These are phyloP conservation scores for Musa itinerans DNA, from an alignment of 176 grass and related monocot species.

Conservation along the genomic window DNA sequence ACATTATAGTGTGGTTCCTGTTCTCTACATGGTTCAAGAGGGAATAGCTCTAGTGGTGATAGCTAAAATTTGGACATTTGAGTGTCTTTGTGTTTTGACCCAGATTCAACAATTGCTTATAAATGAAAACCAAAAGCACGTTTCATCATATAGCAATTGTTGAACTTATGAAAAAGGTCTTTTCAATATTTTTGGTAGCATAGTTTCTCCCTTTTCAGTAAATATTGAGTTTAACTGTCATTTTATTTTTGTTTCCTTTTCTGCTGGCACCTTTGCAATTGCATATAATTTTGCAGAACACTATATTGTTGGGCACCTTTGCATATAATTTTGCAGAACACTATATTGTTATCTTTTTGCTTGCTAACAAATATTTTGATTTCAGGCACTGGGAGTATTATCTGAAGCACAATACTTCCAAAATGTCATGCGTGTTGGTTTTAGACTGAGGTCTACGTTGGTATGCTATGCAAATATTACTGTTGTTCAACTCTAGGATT, in stretches of 20 bases:
- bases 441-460: constrained; percentile 86
- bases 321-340: not conserved
- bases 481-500: not conserved
- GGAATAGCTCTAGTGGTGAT: too few relatives aligned
- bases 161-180: not conserved
- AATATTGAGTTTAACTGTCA: not conserved
- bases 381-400: constrained; percentile 77
- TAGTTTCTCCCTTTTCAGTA: not conserved
- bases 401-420: constrained; percentile 97
- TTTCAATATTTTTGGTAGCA: not conserved
- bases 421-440: constrained; percentile 95
- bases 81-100: too few relatives aligned
- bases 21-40: too few relatives aligned
- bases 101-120: too few relatives aligned
- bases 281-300: not conserved
- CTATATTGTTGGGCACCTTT: not conserved
- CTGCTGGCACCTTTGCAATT: not conserved
- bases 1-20: too few relatives aligned
- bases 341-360: not conserved
- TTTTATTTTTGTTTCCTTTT: not conserved
- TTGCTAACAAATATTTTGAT: not conserved
- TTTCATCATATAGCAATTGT: not conserved
- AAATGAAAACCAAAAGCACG: not conserved
- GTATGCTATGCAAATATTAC: constrained; percentile 32
- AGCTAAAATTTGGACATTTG: too few relatives aligned